Evolutionary conservation across 371 early-diverging fungal genomes (phyloP).

Genomic region (Parasitella parasitica): DNA sequence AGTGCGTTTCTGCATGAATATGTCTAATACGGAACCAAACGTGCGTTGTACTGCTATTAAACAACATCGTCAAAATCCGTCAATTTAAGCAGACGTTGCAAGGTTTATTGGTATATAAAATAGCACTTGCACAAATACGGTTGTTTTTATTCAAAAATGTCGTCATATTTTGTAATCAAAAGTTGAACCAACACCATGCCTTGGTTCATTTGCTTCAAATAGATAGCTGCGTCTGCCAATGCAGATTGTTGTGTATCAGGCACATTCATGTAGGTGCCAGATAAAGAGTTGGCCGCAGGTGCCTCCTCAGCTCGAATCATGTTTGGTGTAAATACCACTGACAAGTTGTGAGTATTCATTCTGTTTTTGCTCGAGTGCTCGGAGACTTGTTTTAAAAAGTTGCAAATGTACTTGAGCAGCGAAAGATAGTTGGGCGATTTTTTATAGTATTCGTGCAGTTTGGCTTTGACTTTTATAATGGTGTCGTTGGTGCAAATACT

Average conservation of each 20-base stretch:
- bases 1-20: no score
- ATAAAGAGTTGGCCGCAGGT: not conserved
- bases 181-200: slow-evolving; percentile 31
- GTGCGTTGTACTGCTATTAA: no score
- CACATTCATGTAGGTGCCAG: slow-evolving; percentile 6
- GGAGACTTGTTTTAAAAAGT: slow-evolving; percentile 66
- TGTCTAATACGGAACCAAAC: no score
- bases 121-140: no score
- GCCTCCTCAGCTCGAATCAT: slow-evolving; percentile 69
- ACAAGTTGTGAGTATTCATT: slow-evolving; percentile 85
- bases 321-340: slow-evolving; percentile 88
- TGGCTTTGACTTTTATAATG: slow-evolving; percentile 19
- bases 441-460: slow-evolving; percentile 18
- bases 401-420: slow-evolving; percentile 62
- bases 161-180: slow-evolving; percentile 16
- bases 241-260: slow-evolving; percentile 25
- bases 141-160: slow-evolving; percentile 9
- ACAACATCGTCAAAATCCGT: no score
- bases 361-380: slow-evolving; percentile 58
- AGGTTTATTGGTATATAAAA: no score
- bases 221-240: slow-evolving; percentile 25
- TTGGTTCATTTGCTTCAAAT: slow-evolving; percentile 35
- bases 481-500: slow-evolving; percentile 20
- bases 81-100: no score
- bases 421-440: slow-evolving; percentile 24